Evolutionary conservation across 140 eudicot genomes (phyloP).

Genomic region (Bidens hawaiensis): DNA sequence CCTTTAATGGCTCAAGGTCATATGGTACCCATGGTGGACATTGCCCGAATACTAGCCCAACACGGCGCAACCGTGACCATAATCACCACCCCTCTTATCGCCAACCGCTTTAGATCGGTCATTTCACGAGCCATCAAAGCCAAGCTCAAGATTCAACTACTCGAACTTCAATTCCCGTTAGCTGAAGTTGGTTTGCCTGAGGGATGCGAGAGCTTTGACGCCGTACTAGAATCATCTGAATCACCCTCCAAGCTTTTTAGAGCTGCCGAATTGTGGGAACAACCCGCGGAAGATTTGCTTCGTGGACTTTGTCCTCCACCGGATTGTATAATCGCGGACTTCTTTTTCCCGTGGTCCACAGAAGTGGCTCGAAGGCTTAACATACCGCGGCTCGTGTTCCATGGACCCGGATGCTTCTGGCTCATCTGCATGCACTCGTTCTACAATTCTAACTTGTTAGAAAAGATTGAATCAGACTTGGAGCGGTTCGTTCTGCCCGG

Average conservation of each 20-base stretch:
- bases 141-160: slow-evolving; percentile 18
- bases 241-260: not conserved
- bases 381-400: slow-evolving; percentile 46
- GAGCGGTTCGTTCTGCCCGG: slow-evolving; percentile 35
- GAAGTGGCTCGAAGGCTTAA: slow-evolving; percentile 30
- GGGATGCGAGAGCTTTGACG: slow-evolving; percentile 39
- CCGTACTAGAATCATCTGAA: slow-evolving; percentile 13
- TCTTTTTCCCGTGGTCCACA: slow-evolving; percentile 36
- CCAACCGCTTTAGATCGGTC: slow-evolving; percentile 10
- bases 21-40: slow-evolving; percentile 44
- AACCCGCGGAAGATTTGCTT: slow-evolving; percentile 31
- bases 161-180: slow-evolving; percentile 16
- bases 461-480: slow-evolving; percentile 13
- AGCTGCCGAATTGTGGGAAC: slow-evolving; percentile 21
- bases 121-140: slow-evolving; percentile 12
- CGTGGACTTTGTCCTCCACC: slow-evolving; percentile 25
- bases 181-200: slow-evolving; percentile 33
- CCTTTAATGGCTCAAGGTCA: slow-evolving; percentile 53
- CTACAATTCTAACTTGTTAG: slow-evolving; percentile 9
- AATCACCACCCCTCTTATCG: slow-evolving; percentile 38
- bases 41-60: slow-evolving; percentile 35
- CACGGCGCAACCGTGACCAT: slow-evolving; percentile 34
- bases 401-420: slow-evolving; percentile 50
- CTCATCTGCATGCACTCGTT: slow-evolving; percentile 19
- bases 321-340: slow-evolving; percentile 45